Evolutionary conservation across 2,329 filamentous ascomycete genomes (phyloP), one percentile per base, ranked within the genome.

Genomic region (Thielaviopsis musarum): DNA sequence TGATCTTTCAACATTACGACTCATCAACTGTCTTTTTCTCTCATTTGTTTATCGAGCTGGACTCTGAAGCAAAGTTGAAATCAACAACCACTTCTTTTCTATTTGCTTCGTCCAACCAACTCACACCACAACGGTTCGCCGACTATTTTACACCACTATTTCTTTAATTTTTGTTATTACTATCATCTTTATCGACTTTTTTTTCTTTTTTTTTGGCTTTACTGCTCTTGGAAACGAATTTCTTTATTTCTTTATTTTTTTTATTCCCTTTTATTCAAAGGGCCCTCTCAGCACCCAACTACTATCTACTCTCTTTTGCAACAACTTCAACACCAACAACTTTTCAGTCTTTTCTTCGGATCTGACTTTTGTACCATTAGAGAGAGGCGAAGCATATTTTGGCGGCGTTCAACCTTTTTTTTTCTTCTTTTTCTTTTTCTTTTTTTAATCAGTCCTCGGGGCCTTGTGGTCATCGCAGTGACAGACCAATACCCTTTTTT

Each of bases 281-380:
- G 45, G 49, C 28, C 59, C 49, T 53, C 54, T 56, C 49, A 57
- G 54, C 59, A 60, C 41, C 59, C 49, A 57, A 57, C 59, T 60
- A 60, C 26, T 34, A 38, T 56, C 22, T 51, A 57, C 54, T 61
- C 52, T 59, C 52, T 53, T 57, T 61, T 61, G 57, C 60, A 59
- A 59, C 53, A 34, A 34, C 45, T n/a, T 13, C 38, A 45, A 45
- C 15, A 15, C 45, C 51, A 59, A 34, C 54, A 24, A 45, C 38
- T 17, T 45, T 53, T 54, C 38, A 51, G 53, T 38, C 30, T 26
- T 17, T 52, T 28, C 51, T 28, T 38, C 22, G 6, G n/a, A 38
- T 45, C 38, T 19, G 54, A 38, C n/a, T 26, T n/a, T 34, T 60
- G 49, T 60, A 56, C n/a, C 56, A 61, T 52, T 57, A 61, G 60